Evolutionary conservation across 73 alveolate species (phyloP), one percentile per base, ranked within the genome.

Genomic region (Tetrahymena malaccensis): DNA sequence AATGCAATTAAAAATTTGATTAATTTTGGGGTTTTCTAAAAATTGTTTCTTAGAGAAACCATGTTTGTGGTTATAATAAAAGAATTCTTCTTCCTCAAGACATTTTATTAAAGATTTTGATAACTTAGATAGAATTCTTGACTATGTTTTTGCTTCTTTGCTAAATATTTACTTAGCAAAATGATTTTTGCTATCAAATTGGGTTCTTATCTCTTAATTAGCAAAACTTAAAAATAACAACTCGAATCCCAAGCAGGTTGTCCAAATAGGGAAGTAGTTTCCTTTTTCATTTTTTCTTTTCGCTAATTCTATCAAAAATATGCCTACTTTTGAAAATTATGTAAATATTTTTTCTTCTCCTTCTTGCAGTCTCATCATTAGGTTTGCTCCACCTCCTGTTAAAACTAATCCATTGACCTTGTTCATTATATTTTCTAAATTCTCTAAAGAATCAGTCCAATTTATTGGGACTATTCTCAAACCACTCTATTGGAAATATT

Each of bases 201-300:
- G 17, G 37, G 4, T 70, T 70, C 89, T 70, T 7, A 70, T 70
- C 21, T 70, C 89, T 70, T n/a, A 17, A 27, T n/a, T 27, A 25
- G 89, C 19, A 11, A 70, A 70, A n/a, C 89, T 70, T 31, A 70
- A 11, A n/a, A 70, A 70, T n/a, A 70, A 27, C 25, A 70, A 70
- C 34, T 95, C 94, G 44, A 95, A 95, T 5, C 97, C 97, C 27
- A 95, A 56, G 55, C 97, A 95, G 10, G 97, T 95, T 21, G 96
- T 96, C 97, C 97, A 95, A 10, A 93, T 34, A 34, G 97, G 97
- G 16, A 93, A 38, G 37, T 25, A 95, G 43, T 34, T 95, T 27
- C 96, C 96, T 33, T 93, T 27, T 8, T 95, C 97, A 55, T 95
- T 95, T 43, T 55, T 44, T 50, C 93, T 55, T 38, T 44, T 44